Conservation (phyloP, 2,329 filamentous ascomycete genomes). For the Coniosporium tulheliwenetii region DNA sequence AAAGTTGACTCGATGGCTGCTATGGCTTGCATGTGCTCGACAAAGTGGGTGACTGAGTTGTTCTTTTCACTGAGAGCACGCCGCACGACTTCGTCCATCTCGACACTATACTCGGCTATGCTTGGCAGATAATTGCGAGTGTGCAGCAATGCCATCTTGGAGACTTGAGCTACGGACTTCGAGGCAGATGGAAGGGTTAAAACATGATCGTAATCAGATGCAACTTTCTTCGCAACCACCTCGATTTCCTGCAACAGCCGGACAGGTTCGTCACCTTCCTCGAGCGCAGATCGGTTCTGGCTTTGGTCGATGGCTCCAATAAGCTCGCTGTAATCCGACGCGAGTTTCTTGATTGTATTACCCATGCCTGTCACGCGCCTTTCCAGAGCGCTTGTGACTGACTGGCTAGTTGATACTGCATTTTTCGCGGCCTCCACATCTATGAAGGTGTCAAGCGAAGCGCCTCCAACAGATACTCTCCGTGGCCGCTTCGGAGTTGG, state of each 20-base stretch:
- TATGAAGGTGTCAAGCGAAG: constrained; percentile 60
- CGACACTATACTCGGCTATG: constrained; percentile 38
- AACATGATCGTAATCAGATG: constrained; percentile 68
- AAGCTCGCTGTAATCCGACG: constrained; percentile 27
- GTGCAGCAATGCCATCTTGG: constrained; percentile 48
- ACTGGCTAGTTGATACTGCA: constrained; percentile 52
- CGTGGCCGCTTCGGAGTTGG: constrained; percentile 13
- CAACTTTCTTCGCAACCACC: constrained; percentile 71
- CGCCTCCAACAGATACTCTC: constrained; percentile 27
- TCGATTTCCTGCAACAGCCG: constrained; percentile 73
- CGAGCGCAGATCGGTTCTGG: constrained; percentile 35
- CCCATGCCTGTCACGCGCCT: constrained; percentile 30
- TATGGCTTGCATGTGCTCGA: constrained; percentile 68
- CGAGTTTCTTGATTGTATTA: constrained; percentile 23
- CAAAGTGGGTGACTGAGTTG: constrained; percentile 45
- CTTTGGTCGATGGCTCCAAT: constrained; percentile 27
- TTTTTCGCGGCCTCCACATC: constrained; percentile 57
- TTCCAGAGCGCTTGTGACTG: constrained; percentile 48
- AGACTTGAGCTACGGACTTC: constrained; percentile 46
- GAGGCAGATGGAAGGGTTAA: constrained; percentile 51
- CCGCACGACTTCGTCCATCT: constrained; percentile 39
- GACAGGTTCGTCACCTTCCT: constrained; percentile 45
- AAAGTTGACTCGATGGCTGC: constrained; percentile 65
- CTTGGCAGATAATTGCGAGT: constrained; percentile 48
- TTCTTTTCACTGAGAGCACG: constrained; percentile 48